Base-by-base conservation (phyloP, 805 yeast genomes). In the Lipomyces orientalis region DNA sequence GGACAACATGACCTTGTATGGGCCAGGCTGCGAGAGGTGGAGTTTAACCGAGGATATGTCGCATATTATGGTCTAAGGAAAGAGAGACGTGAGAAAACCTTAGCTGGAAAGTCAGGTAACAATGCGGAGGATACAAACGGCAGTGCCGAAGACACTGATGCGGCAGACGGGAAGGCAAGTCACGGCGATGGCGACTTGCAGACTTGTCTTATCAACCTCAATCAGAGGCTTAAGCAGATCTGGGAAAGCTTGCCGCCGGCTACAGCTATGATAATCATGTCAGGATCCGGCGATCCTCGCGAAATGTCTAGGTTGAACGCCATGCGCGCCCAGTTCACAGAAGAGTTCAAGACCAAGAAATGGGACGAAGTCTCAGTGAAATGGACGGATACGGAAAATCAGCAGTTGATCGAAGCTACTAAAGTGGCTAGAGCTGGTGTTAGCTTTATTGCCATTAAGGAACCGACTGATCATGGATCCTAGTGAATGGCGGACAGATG, bases 271-370 rank as follows among this genome's bases (percentile, higher is more conserved):
- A 79, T 91, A 0, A 74, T 92, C 0, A 81, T 86, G 72, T 83
- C 91, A 0, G 91, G 90, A 1, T 80, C 84, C 61, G 91, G 92
- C 10, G 86, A 87, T 73, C 85, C 88, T 1, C 76, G 82, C 9
- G 83, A 81, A 60, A 75, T 77, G 70, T 80, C 62, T 7, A 54
- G 67, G 25, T 35, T 71, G 54, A 64, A 61, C 33, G 66, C 61
- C 1, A 31, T 62, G 49, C 64, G 60, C n/a, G 12, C 19, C 2
- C 61, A 75, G 52, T 86, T 81, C 67, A 83, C 83, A 67, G 75
- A 79, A 66, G 80, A 81, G 46, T 84, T 81, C 76, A 80, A 80
- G 61, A 78, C 77, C 43, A 80, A 76, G 67, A 83, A 80, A 69
- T 79, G 86, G 74, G 82, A 81, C 39, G 79, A 80, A 22, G 77